These are phyloP conservation scores for Chaetothyriales sp. DNA, from an alignment of 2,329 filamentous ascomycete species.

Conservation along the genomic window DNA sequence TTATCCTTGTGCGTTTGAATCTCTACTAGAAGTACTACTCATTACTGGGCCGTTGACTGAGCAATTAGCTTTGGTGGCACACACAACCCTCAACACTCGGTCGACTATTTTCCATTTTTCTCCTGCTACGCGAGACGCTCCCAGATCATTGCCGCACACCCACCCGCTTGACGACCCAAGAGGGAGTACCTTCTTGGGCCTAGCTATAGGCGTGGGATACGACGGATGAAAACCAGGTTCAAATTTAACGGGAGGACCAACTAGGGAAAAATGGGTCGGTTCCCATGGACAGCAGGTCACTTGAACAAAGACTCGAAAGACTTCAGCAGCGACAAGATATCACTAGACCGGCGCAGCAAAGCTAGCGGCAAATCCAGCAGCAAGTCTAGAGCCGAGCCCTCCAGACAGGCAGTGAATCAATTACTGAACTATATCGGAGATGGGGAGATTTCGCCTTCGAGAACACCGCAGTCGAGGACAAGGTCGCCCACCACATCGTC, in stretches of 20 bases:
- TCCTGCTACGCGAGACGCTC: neutral
- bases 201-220: neutral
- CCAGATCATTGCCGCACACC: neutral
- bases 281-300: constrained; percentile 12
- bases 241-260: neutral
- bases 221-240: neutral
- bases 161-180: neutral
- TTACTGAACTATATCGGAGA: constrained; percentile 9
- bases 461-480: constrained; percentile 4
- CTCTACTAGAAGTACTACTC: neutral
- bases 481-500: constrained; percentile 13
- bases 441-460: constrained; percentile 4
- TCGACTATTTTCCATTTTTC: neutral
- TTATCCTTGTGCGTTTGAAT: neutral
- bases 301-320: constrained; percentile 11
- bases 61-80: neutral
- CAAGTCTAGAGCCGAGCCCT: constrained; percentile 8
- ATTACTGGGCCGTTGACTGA: neutral
- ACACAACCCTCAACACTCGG: neutral
- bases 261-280: constrained; percentile 10
- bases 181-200: neutral
- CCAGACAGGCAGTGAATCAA: constrained; percentile 12
- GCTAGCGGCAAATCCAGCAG: neutral
- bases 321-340: constrained; percentile 8
- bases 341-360: constrained; percentile 14